Evolutionary conservation across 2,329 filamentous ascomycete species (phyloP), one percentile per base, ranked within the genome.

Genomic region (Penicillium sclerotiorum): DNA sequence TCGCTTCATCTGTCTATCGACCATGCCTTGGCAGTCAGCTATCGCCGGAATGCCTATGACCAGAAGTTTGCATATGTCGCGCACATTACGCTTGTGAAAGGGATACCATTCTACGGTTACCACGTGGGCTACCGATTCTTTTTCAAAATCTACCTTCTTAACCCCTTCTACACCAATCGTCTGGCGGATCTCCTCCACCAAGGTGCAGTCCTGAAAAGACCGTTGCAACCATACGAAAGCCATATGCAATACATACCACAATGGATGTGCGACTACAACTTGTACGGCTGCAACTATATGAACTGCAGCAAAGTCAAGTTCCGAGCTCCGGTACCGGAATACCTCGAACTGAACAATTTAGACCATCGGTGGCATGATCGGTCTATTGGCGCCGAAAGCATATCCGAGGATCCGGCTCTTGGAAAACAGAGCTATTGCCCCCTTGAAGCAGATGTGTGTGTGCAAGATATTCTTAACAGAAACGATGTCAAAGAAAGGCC

Each of bases 241-340:
- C 95, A 99, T 68, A 71, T 97, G 54, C 90, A 96, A 65, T 97
- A 92, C 67, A 75, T 96, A 8, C 79, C 94, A 8, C 95, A 99
- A 72, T 99, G 95, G 83, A 97, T 99, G 94, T 88, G 87, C 57
- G 95, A 99, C 69, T 99, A 95, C 77, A 99, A 96, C 66, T 77
- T 99, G 58, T 97, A 95, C 68, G 95, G 95, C 6, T 99, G 94
- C 66, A 87, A 85, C 48, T 95, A 93, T 62, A 84, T 97, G 57
- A 83, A 93, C 50, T 87, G 85, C 42, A 77, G 77, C 8, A 88
- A 84, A 55, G 83, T 86, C 1, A 79, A 74, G 22, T 96, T 96
- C 65, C 84, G 94, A 47, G 77, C 78, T 2, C 91, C 91, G 0
- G 77, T 96, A 2, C 92, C 92, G 0, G 75, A 80, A 8, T 84